These are phyloP conservation scores for Glycine soja DNA, from an alignment of 306 rosid species.

Conservation along the genomic window DNA sequence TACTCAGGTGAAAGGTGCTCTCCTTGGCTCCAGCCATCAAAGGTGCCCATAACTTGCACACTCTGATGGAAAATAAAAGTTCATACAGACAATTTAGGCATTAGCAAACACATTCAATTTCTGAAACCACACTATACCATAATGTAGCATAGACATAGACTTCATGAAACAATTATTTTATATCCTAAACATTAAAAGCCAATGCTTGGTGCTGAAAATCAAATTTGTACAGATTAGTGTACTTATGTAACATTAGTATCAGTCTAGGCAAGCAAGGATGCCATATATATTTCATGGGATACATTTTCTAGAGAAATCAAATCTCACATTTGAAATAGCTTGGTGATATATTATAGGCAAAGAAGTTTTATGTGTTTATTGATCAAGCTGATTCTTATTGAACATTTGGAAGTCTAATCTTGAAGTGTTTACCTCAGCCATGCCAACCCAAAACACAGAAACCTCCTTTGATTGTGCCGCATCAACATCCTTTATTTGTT, in stretches of 20 bases:
- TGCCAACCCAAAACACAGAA: constrained; percentile 75
- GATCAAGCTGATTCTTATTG: constrained; percentile 2
- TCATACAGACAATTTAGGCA: constrained; percentile 28
- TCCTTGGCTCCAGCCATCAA: constrained; percentile 98
- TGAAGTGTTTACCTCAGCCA: constrained; percentile 87
- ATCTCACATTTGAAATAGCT: constrained; percentile 7
- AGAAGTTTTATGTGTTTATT: constrained; percentile 16
- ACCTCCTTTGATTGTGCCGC: constrained; percentile 79
- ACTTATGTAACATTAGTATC: neutral
- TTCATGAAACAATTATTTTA: neutral
- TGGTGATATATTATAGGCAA: neutral
- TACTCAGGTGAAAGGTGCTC: constrained; percentile 90
- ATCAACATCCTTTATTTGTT: constrained; percentile 74
- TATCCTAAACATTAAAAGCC: neutral
- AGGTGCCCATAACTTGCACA: constrained; percentile 94
- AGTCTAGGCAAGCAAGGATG: neutral
- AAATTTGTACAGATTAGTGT: neutral
- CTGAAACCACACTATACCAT: constrained; percentile 16
- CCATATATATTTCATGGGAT: neutral
- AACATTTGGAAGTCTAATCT: constrained; percentile 31
- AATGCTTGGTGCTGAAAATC: neutral
- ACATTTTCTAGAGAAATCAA: constrained; percentile 4
- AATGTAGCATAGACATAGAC: neutral
- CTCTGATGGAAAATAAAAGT: constrained; percentile 54
- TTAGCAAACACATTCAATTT: neutral